These are phyloP conservation scores for Xylaria curta DNA, from an alignment of 495 filamentous ascomycete genomes.

Conservation along the genomic window DNA sequence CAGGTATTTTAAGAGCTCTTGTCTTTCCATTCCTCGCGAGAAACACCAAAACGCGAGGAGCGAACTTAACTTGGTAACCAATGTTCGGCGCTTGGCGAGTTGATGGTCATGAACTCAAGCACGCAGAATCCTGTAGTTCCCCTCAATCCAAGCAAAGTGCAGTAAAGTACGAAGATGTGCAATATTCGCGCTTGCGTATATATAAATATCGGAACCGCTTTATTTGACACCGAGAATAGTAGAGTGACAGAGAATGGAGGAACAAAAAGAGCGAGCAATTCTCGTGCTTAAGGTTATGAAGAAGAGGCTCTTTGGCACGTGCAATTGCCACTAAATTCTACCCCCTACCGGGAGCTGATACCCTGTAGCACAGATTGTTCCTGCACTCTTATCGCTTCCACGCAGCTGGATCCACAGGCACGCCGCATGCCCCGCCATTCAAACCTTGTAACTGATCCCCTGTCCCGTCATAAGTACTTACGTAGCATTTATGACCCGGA, in stretches of 20 bases:
- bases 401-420: not conserved
- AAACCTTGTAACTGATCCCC: too few relatives aligned
- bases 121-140: not conserved
- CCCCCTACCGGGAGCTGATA: not conserved
- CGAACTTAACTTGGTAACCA: not conserved
- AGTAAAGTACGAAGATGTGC: not conserved
- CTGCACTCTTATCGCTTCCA: not conserved
- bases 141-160: not conserved
- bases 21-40: constrained; percentile 14
- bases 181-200: not conserved
- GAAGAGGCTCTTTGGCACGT: constrained; percentile 5
- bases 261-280: not conserved
- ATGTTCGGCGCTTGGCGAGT: constrained; percentile 7
- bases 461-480: too few relatives aligned
- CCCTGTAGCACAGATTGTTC: not conserved
- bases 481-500: too few relatives aligned
- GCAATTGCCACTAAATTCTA: not conserved
- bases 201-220: not conserved
- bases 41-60: constrained; percentile 18
- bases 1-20: not conserved
- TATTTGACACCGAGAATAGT: not conserved
- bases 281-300: not conserved
- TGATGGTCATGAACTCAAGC: not conserved
- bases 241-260: not conserved
- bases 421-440: too few relatives aligned